A percentile compares a stretch with the other conserved stretches of the same genome.
These are phyloP conservation scores for Mallotus japonicus DNA, from an alignment of 441 rosid species.

Conservation along the genomic window DNA sequence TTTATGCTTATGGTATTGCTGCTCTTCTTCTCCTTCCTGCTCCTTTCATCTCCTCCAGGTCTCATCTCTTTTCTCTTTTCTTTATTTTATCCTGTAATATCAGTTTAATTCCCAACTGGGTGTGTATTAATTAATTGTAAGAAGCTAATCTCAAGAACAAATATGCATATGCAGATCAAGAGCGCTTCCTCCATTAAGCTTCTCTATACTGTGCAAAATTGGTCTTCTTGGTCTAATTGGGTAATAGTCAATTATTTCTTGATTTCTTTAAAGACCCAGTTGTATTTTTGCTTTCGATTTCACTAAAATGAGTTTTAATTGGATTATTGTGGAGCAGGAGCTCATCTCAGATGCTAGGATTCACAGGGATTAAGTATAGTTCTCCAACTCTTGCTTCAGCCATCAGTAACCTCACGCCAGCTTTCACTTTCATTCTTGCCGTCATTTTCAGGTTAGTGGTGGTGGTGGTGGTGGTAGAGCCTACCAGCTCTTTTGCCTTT, in stretches of 20 bases:
- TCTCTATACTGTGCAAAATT: conserved; percentile 24
- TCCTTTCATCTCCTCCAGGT: conserved; percentile 33
- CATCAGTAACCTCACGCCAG: conserved; percentile 30
- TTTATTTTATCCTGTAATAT: neutral
- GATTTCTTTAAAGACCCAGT: neutral
- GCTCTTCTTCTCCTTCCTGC: conserved; percentile 32
- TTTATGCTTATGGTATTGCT: conserved; percentile 29
- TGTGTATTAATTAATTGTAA: neutral
- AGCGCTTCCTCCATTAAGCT: conserved; percentile 27
- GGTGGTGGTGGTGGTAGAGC: neutral
- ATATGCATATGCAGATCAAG: conserved; percentile 20
- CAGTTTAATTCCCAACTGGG: neutral
- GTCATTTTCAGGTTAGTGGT: conserved; percentile 25
- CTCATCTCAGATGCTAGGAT: conserved; percentile 31
- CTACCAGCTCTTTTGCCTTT: neutral
- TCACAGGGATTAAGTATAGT: conserved; percentile 26
- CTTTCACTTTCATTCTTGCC: conserved; percentile 32
- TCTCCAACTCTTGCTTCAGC: conserved; percentile 34
- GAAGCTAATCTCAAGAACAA: neutral
- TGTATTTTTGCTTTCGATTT: no score
- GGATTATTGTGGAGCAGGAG: conserved; percentile 9
- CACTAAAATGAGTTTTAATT: neutral
- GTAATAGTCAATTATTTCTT: neutral
- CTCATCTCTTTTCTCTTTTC: neutral
- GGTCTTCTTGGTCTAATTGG: conserved; percentile 32